phyloP scores from a whole-genome alignment of 2,329 filamentous ascomycete genomes.

The Paracamarosporium sp. region DNA sequence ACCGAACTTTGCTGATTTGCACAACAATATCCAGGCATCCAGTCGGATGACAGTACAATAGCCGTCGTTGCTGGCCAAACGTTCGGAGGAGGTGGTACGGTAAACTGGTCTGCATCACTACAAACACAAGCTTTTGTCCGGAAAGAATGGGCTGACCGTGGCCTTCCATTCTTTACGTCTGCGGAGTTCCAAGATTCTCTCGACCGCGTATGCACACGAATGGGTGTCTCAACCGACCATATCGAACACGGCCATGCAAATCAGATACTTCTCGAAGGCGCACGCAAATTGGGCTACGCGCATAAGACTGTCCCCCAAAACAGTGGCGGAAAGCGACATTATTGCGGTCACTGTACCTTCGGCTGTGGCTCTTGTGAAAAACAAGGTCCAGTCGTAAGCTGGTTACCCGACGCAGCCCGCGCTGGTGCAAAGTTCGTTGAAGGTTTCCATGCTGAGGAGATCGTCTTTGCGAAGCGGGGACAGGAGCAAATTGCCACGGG shows the following conservation, averaged over 20 bases:
- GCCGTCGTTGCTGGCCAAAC: constrained; percentile 71
- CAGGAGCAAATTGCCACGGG: constrained; percentile 69
- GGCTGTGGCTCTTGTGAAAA: constrained; percentile 73
- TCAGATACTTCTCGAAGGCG: constrained; percentile 74
- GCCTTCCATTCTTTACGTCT: constrained; percentile 76
- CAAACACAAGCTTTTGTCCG: constrained; percentile 79
- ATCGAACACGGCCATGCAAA: constrained; percentile 79
- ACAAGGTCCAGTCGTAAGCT: constrained; percentile 77
- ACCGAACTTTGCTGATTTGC: not conserved
- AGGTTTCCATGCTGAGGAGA: constrained; percentile 74
- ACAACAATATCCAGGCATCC: not conserved
- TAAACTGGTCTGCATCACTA: constrained; percentile 80
- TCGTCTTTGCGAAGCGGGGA: constrained; percentile 69
- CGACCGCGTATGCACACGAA: constrained; percentile 78
- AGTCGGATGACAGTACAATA: constrained; percentile 53
- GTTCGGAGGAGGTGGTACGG: constrained; percentile 85
- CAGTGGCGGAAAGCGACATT: constrained; percentile 74
- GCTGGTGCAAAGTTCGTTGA: constrained; percentile 84
- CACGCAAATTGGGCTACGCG: constrained; percentile 74
- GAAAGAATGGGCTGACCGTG: constrained; percentile 77
- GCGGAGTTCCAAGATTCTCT: constrained; percentile 77
- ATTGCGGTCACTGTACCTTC: constrained; percentile 70
- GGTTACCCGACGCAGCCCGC: constrained; percentile 78
- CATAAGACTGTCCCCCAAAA: constrained; percentile 79
- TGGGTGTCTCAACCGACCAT: constrained; percentile 73